Evolutionary conservation across 441 rosid genomes (phyloP).

Genomic region (Macaranga tanarius): DNA sequence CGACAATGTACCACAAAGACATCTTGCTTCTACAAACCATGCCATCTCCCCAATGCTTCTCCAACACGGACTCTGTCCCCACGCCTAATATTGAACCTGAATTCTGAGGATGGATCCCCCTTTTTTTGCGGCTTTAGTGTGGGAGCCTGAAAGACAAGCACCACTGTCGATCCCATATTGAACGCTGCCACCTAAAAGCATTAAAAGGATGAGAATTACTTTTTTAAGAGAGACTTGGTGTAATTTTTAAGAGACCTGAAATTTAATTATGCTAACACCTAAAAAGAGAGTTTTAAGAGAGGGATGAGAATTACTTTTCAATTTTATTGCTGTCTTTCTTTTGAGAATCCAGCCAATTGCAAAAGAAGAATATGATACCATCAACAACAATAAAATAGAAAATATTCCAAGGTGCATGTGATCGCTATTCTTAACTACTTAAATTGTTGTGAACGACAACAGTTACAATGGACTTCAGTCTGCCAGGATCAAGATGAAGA

Average conservation of each 20-base stretch:
- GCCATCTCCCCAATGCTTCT: conserved; percentile 77
- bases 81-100: conserved; percentile 51
- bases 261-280: not conserved
- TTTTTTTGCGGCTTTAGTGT: conserved; percentile 36
- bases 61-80: conserved; percentile 79
- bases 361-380: not conserved
- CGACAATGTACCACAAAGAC: not conserved
- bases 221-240: too few relatives aligned
- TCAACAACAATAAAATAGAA: too few relatives aligned
- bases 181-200: conserved; percentile 67
- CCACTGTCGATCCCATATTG: conserved; percentile 94
- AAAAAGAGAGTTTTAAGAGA: not conserved
- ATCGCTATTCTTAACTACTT: too few relatives aligned
- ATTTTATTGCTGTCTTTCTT: not conserved
- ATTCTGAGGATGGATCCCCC: conserved; percentile 44
- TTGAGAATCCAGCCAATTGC: not conserved
- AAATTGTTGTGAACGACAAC: too few relatives aligned
- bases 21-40: conserved; percentile 24
- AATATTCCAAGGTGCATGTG: too few relatives aligned
- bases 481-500: not conserved
- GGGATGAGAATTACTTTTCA: too few relatives aligned
- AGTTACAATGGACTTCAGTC: not conserved
- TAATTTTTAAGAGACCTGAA: too few relatives aligned
- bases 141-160: conserved; percentile 89
- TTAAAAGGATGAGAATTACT: conserved; percentile 17